Base-by-base conservation (phyloP, 2,329 filamentous ascomycete species). In the Echinosphaeria canescens region DNA sequence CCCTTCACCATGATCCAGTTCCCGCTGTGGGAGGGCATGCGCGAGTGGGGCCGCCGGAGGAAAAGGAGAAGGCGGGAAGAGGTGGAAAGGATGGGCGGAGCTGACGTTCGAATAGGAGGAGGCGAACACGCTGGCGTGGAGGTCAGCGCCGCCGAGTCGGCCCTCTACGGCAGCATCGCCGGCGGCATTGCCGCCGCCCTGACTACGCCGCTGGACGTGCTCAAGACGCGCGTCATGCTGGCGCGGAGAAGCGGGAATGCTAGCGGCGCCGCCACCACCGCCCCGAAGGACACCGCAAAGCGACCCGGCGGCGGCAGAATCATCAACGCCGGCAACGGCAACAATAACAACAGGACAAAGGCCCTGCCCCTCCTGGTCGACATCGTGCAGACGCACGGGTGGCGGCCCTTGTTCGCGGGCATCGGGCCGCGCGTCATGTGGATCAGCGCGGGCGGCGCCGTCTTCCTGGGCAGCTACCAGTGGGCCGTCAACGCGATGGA, bases 1-100 rank as follows among this genome's bases (percentile, higher is more conserved):
- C 88, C 88, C 4, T 98, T 98, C 42, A 95, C 90, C 3, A 73
- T 93, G 8, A 76, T 98, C 34, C 88, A 98, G 50, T 98, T 98
- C 46, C 88, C 88, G 24, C 62, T 98, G 34, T 98, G 88, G 88
- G 88, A 98, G 51, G 70, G 63, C 4, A 65, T 95, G 61, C 95
- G 93, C 60, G 57, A 59, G 23, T 79, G 67, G 62, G 59, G 70
- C 5, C 49, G 51, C 22, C 47, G 55, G 25, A 44, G 53, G 24
- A n/a, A n/a, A n/a, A n/a, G n/a, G n/a, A n/a, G n/a, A n/a, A n/a
- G n/a, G n/a, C n/a, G n/a, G n/a, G n/a, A n/a, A n/a, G n/a, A n/a
- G n/a, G n/a, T n/a, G n/a, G n/a, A n/a, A n/a, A n/a, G n/a, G n/a
- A n/a, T n/a, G n/a, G n/a, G n/a, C n/a, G n/a, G n/a, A n/a, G n/a